A percentile compares a stretch with the other conserved stretches of the same genome.
Conservation (phyloP, 2,329 filamentous ascomycete genomes). For the Pseudogymnoascus pannorum region DNA sequence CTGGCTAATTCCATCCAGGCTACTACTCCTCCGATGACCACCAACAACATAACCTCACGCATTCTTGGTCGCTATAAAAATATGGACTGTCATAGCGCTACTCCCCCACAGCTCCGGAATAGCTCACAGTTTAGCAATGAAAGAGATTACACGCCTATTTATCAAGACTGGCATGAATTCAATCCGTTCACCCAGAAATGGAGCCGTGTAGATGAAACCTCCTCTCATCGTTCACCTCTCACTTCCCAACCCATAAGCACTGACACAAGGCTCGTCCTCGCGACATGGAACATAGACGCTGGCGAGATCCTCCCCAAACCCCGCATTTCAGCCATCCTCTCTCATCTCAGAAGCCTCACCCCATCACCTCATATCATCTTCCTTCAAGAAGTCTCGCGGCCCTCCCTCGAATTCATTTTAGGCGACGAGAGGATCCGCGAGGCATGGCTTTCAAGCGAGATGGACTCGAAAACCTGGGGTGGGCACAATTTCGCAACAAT, state of each 20-base stretch:
- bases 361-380: conserved; percentile 29
- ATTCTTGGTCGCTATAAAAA: neutral
- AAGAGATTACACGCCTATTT: neutral
- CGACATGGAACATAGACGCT: conserved; percentile 31
- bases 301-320: conserved; percentile 12
- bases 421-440: conserved; percentile 22
- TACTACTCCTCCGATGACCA: neutral
- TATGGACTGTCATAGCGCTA: too few relatives aligned
- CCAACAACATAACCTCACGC: neutral
- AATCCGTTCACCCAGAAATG: neutral
- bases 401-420: conserved; percentile 23
- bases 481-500: conserved; percentile 24
- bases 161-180: conserved; percentile 1
- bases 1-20: neutral
- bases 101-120: neutral
- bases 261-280: conserved; percentile 16
- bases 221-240: neutral
- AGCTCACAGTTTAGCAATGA: neutral
- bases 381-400: conserved; percentile 29
- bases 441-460: conserved; percentile 29
- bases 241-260: neutral
- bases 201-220: neutral
- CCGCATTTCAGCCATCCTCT: conserved; percentile 26
- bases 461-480: conserved; percentile 20
- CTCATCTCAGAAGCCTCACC: conserved; percentile 15